A percentile compares a stretch with the other conserved stretches of the same genome.
These are phyloP conservation scores for Tricholoma flavovirens DNA, from an alignment of 768 basidiomycete species.

Conservation along the genomic window DNA sequence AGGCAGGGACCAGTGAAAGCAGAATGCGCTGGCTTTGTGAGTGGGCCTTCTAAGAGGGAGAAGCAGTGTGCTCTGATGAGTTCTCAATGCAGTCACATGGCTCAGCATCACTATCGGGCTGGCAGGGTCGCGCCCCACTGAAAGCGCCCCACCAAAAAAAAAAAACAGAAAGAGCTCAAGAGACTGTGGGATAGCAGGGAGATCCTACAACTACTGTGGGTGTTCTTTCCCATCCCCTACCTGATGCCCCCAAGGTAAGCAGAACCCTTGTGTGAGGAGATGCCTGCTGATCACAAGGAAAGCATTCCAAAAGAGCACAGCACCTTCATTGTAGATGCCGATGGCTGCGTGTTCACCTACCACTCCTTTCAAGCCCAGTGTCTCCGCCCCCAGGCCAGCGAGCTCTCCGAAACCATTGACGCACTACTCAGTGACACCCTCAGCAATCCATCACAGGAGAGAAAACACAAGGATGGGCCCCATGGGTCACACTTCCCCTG, in stretches of 20 bases:
- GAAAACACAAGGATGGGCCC: not conserved
- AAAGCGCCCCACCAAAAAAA: too few relatives aligned
- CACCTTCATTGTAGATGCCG: not conserved
- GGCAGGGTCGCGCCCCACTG: not conserved
- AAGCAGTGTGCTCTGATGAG: too few relatives aligned
- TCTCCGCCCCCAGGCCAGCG: not conserved
- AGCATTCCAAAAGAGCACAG: not conserved
- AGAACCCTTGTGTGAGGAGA: too few relatives aligned
- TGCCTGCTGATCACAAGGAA: too few relatives aligned
- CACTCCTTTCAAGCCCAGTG: not conserved
- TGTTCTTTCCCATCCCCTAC: not conserved
- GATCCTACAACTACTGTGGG: not conserved
- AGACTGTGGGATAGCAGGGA: not conserved
- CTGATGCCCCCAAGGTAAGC: not conserved
- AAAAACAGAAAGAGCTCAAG: not conserved
- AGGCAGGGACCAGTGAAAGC: too few relatives aligned
- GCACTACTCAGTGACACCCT: not conserved
- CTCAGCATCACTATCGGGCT: not conserved
- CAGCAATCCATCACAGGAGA: not conserved
- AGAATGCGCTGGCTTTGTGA: too few relatives aligned
- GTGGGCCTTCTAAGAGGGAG: too few relatives aligned
- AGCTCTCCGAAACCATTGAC: not conserved
- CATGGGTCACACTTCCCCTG: not conserved
- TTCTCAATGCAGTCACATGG: too few relatives aligned
- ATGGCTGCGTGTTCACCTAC: not conserved